phyloP scores from a whole-genome alignment of 352 stramenopile species.

The Phytophthora gonapodyides region DNA sequence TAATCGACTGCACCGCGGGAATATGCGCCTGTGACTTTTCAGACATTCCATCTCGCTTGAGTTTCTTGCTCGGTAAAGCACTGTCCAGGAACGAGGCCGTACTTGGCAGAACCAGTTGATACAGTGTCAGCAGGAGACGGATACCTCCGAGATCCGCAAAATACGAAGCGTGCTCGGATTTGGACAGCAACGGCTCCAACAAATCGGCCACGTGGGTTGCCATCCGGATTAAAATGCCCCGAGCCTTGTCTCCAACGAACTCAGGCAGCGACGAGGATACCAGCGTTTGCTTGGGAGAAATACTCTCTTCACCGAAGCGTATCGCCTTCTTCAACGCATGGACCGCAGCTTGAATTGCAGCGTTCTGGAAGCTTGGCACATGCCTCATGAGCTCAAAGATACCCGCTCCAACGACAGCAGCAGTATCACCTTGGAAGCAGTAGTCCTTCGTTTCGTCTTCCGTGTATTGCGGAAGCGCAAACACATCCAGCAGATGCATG shows the following conservation, averaged over 20 bases:
- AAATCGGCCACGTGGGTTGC: conserved; percentile 90
- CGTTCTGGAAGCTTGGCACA: conserved; percentile 86
- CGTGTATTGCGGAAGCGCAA: conserved; percentile 91
- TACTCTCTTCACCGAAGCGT: conserved; percentile 72
- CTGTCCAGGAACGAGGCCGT: conserved; percentile 81
- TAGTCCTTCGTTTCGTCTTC: conserved; percentile 74
- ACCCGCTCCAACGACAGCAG: conserved; percentile 92
- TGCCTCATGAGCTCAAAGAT: conserved; percentile 98
- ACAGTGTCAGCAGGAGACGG: conserved; percentile 88
- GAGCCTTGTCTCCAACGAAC: conserved; percentile 29
- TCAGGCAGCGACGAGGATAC: conserved; percentile 11
- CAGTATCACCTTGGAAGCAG: conserved; percentile 93
- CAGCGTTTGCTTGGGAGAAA: conserved; percentile 14
- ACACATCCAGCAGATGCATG: conserved; percentile 90
- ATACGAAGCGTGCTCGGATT: conserved; percentile 90
- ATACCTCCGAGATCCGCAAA: conserved; percentile 94
- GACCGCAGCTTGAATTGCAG: conserved; percentile 88
- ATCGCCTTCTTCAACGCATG: conserved; percentile 91
- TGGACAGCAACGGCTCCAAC: conserved; percentile 94
- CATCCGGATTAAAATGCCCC: conserved; percentile 63
- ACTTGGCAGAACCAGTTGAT: conserved; percentile 86
- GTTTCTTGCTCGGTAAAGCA: conserved; percentile 34
- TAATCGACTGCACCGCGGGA: conserved; percentile 88
- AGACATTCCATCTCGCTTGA: conserved; percentile 5
- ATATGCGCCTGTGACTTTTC: conserved; percentile 72